A percentile compares a stretch with the other conserved stretches of the same genome.
phyloP scores from a whole-genome alignment of 2,329 filamentous ascomycete genomes.

The Nectriaceae sp. region DNA sequence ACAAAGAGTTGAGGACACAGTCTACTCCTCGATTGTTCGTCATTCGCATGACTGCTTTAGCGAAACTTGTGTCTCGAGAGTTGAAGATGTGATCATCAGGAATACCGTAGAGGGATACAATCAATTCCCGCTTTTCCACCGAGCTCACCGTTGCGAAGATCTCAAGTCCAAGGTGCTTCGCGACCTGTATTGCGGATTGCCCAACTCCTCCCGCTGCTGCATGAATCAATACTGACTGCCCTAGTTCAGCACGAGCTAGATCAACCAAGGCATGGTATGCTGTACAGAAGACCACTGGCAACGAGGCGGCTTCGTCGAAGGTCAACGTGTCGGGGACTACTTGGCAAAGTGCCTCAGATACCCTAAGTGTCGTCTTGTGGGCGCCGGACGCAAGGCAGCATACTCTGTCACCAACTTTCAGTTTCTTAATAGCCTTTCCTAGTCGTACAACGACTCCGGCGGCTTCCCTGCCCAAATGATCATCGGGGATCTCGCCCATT shows the following conservation, averaged over 20 bases:
- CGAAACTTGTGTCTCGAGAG: constrained; percentile 27
- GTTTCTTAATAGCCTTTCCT: neutral
- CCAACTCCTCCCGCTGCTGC: constrained; percentile 33
- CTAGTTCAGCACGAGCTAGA: neutral
- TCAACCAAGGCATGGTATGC: constrained; percentile 2
- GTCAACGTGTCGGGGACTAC: constrained; percentile 2
- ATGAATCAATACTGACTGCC: constrained; percentile 35
- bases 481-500: neutral
- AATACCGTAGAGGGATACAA: constrained; percentile 29
- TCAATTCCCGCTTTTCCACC: constrained; percentile 28
- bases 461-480: neutral
- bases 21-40: constrained; percentile 30
- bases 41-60: constrained; percentile 17
- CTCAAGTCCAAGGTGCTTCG: constrained; percentile 18
- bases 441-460: neutral
- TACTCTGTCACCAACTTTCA: neutral
- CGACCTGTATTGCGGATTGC: constrained; percentile 30
- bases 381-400: neutral
- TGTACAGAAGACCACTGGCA: constrained; percentile 5
- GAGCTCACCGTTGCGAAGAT: constrained; percentile 34
- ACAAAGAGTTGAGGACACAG: constrained; percentile 30
- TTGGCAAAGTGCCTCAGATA: neutral
- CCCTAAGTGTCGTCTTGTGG: neutral
- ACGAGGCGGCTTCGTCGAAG: constrained; percentile 17
- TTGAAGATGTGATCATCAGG: constrained; percentile 32